A percentile compares a stretch with the other conserved stretches of the same genome.
These are phyloP conservation scores for Ephemerocybe angulata DNA, from an alignment of 768 basidiomycete species.

Conservation along the genomic window DNA sequence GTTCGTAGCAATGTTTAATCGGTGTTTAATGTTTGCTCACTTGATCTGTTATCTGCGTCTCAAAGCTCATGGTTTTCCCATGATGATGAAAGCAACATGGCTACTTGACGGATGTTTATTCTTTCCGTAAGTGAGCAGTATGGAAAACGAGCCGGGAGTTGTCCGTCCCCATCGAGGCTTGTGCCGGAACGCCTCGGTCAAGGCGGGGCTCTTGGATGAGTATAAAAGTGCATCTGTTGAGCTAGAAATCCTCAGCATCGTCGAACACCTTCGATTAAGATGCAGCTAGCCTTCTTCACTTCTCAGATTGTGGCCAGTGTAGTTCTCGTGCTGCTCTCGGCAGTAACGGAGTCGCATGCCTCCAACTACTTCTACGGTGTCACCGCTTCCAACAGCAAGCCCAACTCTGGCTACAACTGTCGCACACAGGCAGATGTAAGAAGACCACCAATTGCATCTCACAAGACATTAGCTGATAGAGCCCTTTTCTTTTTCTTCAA, in stretches of 20 bases:
- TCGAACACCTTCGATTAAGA: no score
- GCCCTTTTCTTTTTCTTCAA: no score
- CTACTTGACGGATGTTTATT: no score
- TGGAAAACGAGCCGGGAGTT: background rate
- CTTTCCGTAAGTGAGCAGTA: no score
- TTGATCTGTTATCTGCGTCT: no score
- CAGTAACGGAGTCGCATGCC: background rate
- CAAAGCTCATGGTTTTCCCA: no score
- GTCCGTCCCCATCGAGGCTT: no score
- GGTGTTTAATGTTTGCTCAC: no score
- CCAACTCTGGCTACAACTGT: background rate
- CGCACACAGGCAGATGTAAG: constrained; percentile 4
- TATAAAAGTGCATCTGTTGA: background rate
- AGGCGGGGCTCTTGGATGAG: background rate
- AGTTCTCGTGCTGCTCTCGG: background rate
- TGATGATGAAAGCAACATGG: no score
- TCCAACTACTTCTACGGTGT: constrained; percentile 2
- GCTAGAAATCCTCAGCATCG: no score
- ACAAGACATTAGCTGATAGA: background rate
- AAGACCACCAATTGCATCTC: background rate
- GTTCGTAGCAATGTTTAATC: no score
- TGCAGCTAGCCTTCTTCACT: background rate
- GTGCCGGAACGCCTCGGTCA: background rate
- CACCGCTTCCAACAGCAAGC: constrained; percentile 1
- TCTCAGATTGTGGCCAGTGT: background rate